Base-by-base conservation (phyloP, 1,284 basidiomycete species). In the Coriolopsis trogii region DNA sequence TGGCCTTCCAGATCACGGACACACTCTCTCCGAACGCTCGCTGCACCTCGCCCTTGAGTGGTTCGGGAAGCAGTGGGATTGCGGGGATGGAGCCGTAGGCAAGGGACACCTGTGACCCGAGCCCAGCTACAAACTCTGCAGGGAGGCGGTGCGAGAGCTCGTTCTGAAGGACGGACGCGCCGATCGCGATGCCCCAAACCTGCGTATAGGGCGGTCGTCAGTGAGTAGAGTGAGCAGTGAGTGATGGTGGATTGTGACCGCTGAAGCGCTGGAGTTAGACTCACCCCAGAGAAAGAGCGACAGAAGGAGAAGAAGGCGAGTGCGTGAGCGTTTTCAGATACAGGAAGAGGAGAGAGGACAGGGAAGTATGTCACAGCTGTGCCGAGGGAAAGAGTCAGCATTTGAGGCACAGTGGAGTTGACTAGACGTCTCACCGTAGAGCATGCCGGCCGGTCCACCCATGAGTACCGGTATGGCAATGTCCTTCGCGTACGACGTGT, bases 311-410 rank as follows among this genome's bases (percentile, higher is more conserved):
- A 64, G 59, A 70, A 67, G 0, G 69, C 63, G 29, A 70, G 59
- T 3, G 70, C 67, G 23, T 61, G 47, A 7, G 69, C 68, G 38
- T 58, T 68, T 16, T 59, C 44, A 7, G 53, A 54, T 28, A 66
- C 55, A 2, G 69, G 68, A 2, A 72, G 60, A 0, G 70, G 70
- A 1, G 72, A 69, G 18, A 72, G 66, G 15, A 72, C 61, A 3
- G 73, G 63, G 56, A 74, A 74, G 40, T 41, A 41, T 12, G 40
- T 41, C n/a, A 30, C 40, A 20, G 40, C 40, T 41, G 26, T 10
- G 8, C n/a, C 9, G 15, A 13, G 20, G 15, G 16, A 8, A 16
- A 29, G 5, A 3, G 26, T 28, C 13, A 29, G 26, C 15, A n/a
- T 28, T 15, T 2, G 6, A 23, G 20, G 25, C 12, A 29, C 40